These are phyloP conservation scores for Croton laevigatus DNA, from an alignment of 441 rosid genomes.

Conservation along the genomic window DNA sequence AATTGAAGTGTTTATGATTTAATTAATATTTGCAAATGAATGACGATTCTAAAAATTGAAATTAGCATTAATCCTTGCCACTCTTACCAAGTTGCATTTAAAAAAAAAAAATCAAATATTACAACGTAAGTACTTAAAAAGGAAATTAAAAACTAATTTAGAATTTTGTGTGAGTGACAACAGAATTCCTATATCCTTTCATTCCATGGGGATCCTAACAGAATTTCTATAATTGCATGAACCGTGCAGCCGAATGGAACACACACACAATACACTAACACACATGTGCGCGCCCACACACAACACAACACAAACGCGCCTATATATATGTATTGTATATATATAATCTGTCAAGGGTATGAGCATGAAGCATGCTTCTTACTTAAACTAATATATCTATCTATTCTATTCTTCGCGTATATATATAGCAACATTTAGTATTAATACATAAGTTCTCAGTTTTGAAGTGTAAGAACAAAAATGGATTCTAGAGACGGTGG, in stretches of 20 bases:
- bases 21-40: too few relatives aligned
- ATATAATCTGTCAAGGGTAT: too few relatives aligned
- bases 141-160: neutral
- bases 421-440: neutral
- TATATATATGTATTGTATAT: too few relatives aligned
- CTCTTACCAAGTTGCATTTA: neutral
- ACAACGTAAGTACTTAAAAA: too few relatives aligned
- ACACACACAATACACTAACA: constrained; percentile 8
- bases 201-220: neutral
- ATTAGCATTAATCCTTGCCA: neutral
- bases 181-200: neutral
- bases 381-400: too few relatives aligned
- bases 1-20: too few relatives aligned
- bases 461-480: neutral
- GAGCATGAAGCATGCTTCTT: constrained; percentile 1
- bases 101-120: too few relatives aligned
- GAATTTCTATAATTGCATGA: constrained; percentile 21
- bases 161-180: constrained; percentile 14
- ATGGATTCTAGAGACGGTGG: neutral
- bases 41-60: too few relatives aligned
- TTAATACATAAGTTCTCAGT: neutral
- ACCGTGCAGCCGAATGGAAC: constrained; percentile 23
- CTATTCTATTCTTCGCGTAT: neutral
- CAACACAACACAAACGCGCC: too few relatives aligned
- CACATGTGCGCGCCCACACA: too few relatives aligned